These are phyloP conservation scores for Aspergillus saccharolyticus DNA, from an alignment of 495 filamentous ascomycete species.

Conservation along the genomic window DNA sequence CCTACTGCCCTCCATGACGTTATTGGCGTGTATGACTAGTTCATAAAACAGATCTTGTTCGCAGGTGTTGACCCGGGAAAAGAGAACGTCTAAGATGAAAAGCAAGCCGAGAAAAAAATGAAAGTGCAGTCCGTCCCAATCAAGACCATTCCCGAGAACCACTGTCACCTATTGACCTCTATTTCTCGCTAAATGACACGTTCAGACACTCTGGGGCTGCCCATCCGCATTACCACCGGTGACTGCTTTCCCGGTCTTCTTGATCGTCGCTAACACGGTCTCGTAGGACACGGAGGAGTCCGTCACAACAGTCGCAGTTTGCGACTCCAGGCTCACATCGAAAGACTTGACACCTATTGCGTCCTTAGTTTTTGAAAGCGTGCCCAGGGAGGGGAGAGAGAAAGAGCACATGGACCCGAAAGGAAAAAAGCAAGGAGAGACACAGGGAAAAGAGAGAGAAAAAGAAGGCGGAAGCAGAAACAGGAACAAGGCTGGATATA, in stretches of 20 bases:
- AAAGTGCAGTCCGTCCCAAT: not conserved
- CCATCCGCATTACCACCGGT: constrained; percentile 65
- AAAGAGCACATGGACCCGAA: no score
- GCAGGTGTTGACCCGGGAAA: not conserved
- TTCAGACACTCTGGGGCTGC: constrained; percentile 30
- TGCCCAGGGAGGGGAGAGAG: not conserved
- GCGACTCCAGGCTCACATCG: constrained; percentile 78
- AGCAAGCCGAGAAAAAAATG: not conserved
- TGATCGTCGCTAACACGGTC: constrained; percentile 78
- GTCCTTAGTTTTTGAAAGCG: no score
- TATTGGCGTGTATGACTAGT: no score
- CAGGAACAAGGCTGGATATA: constrained; percentile 35
- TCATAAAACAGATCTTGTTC: no score
- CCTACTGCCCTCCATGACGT: no score
- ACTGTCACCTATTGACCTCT: not conserved
- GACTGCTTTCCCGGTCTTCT: constrained; percentile 93
- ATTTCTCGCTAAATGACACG: no score
- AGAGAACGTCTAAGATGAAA: not conserved
- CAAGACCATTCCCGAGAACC: not conserved
- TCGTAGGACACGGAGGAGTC: constrained; percentile 63
- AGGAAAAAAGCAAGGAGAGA: no score
- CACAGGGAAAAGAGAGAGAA: not conserved
- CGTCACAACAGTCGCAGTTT: constrained; percentile 70
- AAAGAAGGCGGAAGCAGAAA: not conserved
- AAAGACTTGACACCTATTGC: constrained; percentile 73